Conservation (phyloP, 257 asterid species). For the Solanum habrochaites region DNA sequence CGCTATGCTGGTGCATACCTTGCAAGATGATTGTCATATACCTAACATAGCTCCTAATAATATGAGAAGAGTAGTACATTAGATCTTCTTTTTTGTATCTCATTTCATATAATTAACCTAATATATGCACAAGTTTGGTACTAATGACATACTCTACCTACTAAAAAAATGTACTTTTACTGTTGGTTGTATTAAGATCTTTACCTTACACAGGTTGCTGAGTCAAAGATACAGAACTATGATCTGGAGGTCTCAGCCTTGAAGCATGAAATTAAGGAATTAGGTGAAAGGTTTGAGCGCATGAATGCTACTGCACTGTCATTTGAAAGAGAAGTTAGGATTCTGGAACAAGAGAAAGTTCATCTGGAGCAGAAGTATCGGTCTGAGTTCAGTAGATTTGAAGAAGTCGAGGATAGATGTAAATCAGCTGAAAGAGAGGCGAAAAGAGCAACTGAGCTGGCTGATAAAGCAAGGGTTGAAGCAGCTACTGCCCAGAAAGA, state of each 20-base stretch:
- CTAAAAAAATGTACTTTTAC: neutral
- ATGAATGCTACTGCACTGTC: conserved; percentile 49
- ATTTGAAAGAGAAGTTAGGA: conserved; percentile 65
- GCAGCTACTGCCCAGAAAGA: conserved; percentile 84
- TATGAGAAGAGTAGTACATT: neutral
- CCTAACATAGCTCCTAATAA: neutral
- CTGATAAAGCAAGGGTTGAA: conserved; percentile 87
- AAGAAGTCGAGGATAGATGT: conserved; percentile 74
- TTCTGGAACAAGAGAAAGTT: conserved; percentile 69
- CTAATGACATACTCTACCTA: neutral
- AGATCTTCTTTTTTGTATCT: neutral
- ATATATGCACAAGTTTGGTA: neutral
- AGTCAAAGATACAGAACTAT: conserved; percentile 65
- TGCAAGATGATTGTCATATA: neutral
- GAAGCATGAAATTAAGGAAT: conserved; percentile 48
- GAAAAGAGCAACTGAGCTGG: conserved; percentile 73
- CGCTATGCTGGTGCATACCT: neutral
- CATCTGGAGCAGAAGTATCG: conserved; percentile 76
- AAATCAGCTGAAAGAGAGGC: conserved; percentile 77
- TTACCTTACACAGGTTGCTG: conserved; percentile 60
- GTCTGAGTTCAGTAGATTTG: conserved; percentile 58
- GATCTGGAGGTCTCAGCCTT: conserved; percentile 49
- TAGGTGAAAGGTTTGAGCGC: conserved; percentile 49
- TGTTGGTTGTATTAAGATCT: neutral
- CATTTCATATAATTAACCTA: neutral